Evolutionary conservation across 2,329 filamentous ascomycete species (phyloP), one percentile per base, ranked within the genome.

Genomic region (Aspergillus viridinutans): DNA sequence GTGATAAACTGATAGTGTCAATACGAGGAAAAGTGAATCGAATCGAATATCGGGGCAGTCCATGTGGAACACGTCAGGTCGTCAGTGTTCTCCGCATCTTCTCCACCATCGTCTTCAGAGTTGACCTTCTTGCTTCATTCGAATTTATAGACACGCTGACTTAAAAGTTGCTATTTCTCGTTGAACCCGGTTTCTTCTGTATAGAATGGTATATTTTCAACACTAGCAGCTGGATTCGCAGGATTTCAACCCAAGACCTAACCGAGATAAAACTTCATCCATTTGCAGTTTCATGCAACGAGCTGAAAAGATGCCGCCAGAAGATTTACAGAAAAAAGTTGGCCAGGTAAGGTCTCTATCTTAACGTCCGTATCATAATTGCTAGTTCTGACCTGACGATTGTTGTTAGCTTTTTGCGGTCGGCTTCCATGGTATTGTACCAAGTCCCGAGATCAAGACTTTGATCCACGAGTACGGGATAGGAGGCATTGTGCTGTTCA

Each of bases 401-500:
- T 21, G 14, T 26, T 29, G 21, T 42, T 54, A 79, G 76, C 71
- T 78, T 48, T 78, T 80, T 55, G 73, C 76, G 42, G 74, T 78
- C 58, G 76, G 76, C 23, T 79, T 79, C 43, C 64, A 78, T 57
- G 75, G 74, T 45, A 65, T 71, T 45, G 67, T 67, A 6, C 69
- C 72, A 5, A 76, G 69, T 54, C 64, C 72, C 12, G 72, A 78
- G 55, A 75, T 79, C 60, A 76, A 75, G 58, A 73, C 68, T 7
- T 61, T 79, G 50, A 78, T 78, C 50, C 70, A 65, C 20, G 72
- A 71, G 3, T 72, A 76, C 58, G 73, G 74, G 38, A 58, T 79
- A 29, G 77, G 76, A 20, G 69, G 72, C 1, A 66, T 79, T 49
- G 70, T 79, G 21, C 66, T 79, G 1, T 79, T 78, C 55, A 69